These are phyloP conservation scores for Claviceps sp. DNA, from an alignment of 2,329 filamentous ascomycete genomes.

Conservation along the genomic window DNA sequence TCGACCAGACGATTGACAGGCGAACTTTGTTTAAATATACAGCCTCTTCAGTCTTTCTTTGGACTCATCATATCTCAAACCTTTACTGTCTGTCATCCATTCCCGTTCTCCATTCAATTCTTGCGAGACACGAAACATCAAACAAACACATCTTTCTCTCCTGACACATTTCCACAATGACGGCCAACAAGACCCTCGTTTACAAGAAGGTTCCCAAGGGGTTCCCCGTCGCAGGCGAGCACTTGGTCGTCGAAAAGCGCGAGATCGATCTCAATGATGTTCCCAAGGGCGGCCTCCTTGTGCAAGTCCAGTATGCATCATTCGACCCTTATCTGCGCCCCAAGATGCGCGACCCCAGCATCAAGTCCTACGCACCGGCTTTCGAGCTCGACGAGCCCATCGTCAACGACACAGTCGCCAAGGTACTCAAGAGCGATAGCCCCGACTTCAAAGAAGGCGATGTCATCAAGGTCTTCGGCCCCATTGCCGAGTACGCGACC, in stretches of 20 bases:
- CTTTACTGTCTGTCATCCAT: background rate
- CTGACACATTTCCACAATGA: slow-evolving; percentile 14
- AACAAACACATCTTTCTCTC: background rate
- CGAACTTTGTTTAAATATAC: no score
- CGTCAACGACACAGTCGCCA: slow-evolving; percentile 47
- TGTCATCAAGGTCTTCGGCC: slow-evolving; percentile 42
- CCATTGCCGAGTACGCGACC: slow-evolving; percentile 56
- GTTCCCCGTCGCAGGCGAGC: slow-evolving; percentile 54
- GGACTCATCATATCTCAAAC: no score
- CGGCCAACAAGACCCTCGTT: slow-evolving; percentile 58
- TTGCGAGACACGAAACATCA: no score
- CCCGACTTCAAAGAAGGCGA: slow-evolving; percentile 53
- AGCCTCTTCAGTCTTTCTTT: no score
- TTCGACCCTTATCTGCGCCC: slow-evolving; percentile 80
- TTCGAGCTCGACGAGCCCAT: slow-evolving; percentile 52
- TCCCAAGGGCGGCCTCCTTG: slow-evolving; percentile 50
- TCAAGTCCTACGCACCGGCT: slow-evolving; percentile 43
- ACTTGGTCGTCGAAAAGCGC: slow-evolving; percentile 53
- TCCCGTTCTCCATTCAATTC: background rate
- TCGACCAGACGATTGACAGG: no score
- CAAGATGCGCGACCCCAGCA: slow-evolving; percentile 52
- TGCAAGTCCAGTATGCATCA: slow-evolving; percentile 60
- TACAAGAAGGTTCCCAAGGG: slow-evolving; percentile 57
- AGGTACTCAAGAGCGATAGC: slow-evolving; percentile 57
- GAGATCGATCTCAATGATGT: slow-evolving; percentile 52